These are phyloP conservation scores for Populus deltoides DNA, from an alignment of 345 rosid species.

Conservation along the genomic window DNA sequence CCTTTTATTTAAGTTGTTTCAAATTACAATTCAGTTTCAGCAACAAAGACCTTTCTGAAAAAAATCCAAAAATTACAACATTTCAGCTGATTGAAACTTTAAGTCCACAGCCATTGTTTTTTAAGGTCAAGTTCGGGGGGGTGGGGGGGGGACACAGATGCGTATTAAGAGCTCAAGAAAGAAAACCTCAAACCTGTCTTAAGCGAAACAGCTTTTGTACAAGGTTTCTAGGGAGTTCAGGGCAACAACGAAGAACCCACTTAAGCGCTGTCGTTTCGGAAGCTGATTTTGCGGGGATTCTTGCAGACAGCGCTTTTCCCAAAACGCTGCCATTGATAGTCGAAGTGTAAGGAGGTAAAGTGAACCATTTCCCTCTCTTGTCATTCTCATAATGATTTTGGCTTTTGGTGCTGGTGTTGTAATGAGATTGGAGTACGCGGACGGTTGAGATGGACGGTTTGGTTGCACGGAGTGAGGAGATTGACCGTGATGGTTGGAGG, in stretches of 20 bases:
- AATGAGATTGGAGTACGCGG: slow-evolving; percentile 21
- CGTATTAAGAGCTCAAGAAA: too few relatives aligned
- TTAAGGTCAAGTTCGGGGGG: too few relatives aligned
- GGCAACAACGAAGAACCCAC: slow-evolving; percentile 84
- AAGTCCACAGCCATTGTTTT: not conserved
- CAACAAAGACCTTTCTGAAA: too few relatives aligned
- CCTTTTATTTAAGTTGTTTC: not conserved
- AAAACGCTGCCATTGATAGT: slow-evolving; percentile 38
- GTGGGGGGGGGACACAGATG: too few relatives aligned
- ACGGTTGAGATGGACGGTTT: slow-evolving; percentile 2
- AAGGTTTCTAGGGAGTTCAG: slow-evolving; percentile 74
- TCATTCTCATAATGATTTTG: not conserved
- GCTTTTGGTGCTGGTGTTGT: not conserved
- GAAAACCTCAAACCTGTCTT: slow-evolving; percentile 56
- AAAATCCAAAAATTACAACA: not conserved
- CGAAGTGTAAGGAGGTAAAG: slow-evolving; percentile 62
- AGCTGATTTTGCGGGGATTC: slow-evolving; percentile 12
- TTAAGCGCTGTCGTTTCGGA: slow-evolving; percentile 61
- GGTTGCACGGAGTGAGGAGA: not conserved
- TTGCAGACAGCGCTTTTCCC: slow-evolving; percentile 43
- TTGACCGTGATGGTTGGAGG: slow-evolving; percentile 11
- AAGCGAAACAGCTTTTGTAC: slow-evolving; percentile 85
- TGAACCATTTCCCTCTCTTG: slow-evolving; percentile 55
- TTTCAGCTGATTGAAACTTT: not conserved
- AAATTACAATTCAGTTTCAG: not conserved